Base-by-base conservation (phyloP, 2,329 filamentous ascomycete species). In the Penicillium capsulatum region DNA sequence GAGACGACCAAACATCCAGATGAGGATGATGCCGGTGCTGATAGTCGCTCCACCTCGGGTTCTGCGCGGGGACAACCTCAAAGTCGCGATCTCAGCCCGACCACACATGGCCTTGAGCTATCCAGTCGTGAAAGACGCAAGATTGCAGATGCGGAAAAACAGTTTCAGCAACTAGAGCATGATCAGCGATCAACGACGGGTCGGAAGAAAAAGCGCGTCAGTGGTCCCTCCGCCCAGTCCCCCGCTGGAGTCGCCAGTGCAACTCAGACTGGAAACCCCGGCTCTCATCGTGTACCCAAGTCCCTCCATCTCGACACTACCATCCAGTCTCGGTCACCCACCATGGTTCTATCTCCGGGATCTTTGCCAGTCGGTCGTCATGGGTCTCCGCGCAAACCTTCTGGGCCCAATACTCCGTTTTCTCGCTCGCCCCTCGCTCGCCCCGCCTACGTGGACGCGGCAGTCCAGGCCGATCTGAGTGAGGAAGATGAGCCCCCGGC, bases 71-170 rank as follows among this genome's bases (percentile, higher is more conserved):
- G 71, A 44, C 77, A 75, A 31, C 73, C 73, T 2, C 72, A 65
- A 34, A 82, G 79, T 59, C 76, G 79, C 28, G 79, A 82, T 54
- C 72, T 79, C 32, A 82, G 78, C 4, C 79, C 79, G 2, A 75
- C 73, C 17, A 8, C 72, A 73, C 47, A 73, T 69, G 37, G 19
- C 2, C 30, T 42, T 2, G 78, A 79, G 46, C 66, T 81, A 45
- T 81, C 79, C 2, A 78, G 76, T 45, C 72, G 79, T 4, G 79
- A 83, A 50, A 73, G 73, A 53, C 75, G 78, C 42, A 83, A 83
- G 60, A 70, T 83, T 32, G 76, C 77, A 38, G 77, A 78, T 39
- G 75, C 77, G 29, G 79, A 82, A 52, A 76, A 76, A 48, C 73
- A 81, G 42, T 81, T 81, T 46, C 73, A 78, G 47, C 73, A 78